phyloP scores from a whole-genome alignment of 352 stramenopile genomes.

The Phytophthora constricta region DNA sequence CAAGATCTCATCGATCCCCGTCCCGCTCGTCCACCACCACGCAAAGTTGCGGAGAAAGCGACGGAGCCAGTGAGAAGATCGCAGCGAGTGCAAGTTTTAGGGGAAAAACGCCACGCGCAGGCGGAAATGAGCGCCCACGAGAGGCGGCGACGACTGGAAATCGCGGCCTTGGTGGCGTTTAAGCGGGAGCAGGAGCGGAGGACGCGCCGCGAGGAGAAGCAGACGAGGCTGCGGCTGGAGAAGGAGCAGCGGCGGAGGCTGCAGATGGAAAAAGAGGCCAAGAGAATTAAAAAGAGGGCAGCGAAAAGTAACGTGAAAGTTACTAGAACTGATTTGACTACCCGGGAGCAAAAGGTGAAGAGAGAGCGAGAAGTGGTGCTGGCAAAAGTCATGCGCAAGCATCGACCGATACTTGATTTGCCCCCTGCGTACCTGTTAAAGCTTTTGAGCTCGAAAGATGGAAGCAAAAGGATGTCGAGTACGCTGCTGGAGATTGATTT shows the following conservation, averaged over 20 bases:
- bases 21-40: neutral
- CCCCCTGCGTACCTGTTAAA: neutral
- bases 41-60: constrained; percentile 8
- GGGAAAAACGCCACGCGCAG: neutral
- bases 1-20: constrained; percentile 24
- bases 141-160: neutral
- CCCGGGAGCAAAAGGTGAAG: neutral
- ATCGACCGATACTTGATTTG: neutral
- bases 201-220: constrained; percentile 4
- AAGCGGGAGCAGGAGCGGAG: neutral
- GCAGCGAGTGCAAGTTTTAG: neutral
- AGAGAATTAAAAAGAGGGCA: neutral
- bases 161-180: neutral
- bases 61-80: constrained; percentile 1
- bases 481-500: constrained; percentile 57
- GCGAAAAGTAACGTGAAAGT: neutral
- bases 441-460: constrained; percentile 6
- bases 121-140: constrained; percentile 20
- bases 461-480: constrained; percentile 4
- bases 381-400: constrained; percentile 4
- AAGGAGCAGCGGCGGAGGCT: constrained; percentile 18
- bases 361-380: neutral
- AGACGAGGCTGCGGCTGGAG: constrained; percentile 11
- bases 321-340: no score
- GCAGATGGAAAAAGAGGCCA: constrained; percentile 5